These are phyloP conservation scores for Penicillium paradoxum DNA, from an alignment of 495 filamentous ascomycete genomes.

Conservation along the genomic window DNA sequence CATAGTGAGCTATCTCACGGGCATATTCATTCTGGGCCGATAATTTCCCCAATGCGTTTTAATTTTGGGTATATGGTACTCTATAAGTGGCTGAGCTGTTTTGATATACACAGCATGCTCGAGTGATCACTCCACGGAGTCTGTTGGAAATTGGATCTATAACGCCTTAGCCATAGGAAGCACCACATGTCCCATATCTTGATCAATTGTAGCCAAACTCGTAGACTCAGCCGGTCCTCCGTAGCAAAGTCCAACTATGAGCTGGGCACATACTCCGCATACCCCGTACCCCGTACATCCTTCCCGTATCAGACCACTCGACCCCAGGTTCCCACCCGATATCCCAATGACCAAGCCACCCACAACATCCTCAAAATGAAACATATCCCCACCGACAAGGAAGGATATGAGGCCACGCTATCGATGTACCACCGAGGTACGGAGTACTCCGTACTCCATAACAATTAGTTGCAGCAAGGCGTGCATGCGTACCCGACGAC, in stretches of 20 bases:
- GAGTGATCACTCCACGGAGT: background rate
- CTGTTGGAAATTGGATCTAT: background rate
- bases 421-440: background rate
- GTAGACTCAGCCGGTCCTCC: too few species aligned
- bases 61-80: background rate
- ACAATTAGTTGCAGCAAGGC: constrained; percentile 11
- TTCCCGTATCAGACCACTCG: too few species aligned
- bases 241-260: too few species aligned
- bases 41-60: background rate
- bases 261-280: too few species aligned
- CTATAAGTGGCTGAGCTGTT: background rate
- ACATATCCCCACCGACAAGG: background rate
- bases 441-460: background rate
- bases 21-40: background rate
- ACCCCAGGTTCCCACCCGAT: too few species aligned
- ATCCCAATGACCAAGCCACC: background rate
- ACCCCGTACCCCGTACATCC: too few species aligned
- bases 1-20: background rate
- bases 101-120: background rate
- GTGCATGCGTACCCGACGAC: constrained; percentile 23
- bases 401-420: background rate
- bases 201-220: too few species aligned
- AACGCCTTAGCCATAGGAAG: background rate
- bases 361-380: background rate
- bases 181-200: background rate